phyloP scores from a whole-genome alignment of 1,139 yeast species.

The Pichia norvegensis region DNA sequence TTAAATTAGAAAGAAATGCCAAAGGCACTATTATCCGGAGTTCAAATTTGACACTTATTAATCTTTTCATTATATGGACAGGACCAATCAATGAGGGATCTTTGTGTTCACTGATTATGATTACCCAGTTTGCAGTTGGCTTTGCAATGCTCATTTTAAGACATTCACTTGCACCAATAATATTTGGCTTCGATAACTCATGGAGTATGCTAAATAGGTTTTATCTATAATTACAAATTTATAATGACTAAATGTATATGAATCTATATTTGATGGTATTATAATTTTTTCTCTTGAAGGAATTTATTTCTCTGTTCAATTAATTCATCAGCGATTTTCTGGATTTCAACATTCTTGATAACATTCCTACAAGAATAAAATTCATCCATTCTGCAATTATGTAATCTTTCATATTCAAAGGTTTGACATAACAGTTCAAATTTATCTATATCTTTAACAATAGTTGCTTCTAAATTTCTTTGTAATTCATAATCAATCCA shows the following conservation, averaged over 20 bases:
- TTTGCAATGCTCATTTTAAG: constrained; percentile 59
- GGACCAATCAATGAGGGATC: constrained; percentile 87
- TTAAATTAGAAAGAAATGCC: constrained; percentile 36
- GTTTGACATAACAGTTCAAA: constrained; percentile 87
- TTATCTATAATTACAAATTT: constrained; percentile 7
- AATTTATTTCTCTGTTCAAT: constrained; percentile 46
- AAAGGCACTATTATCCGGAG: constrained; percentile 36
- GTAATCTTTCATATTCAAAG: constrained; percentile 75
- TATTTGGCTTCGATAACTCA: constrained; percentile 82
- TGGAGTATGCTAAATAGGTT: constrained; percentile 28
- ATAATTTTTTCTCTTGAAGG: constrained; percentile 26
- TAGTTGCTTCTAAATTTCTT: constrained; percentile 72
- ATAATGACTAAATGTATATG: neutral
- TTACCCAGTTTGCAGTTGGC: constrained; percentile 60
- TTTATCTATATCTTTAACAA: constrained; percentile 91
- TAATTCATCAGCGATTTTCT: constrained; percentile 61
- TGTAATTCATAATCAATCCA: constrained; percentile 92
- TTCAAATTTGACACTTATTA: constrained; percentile 82
- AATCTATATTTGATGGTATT: neutral
- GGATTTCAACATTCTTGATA: constrained; percentile 68
- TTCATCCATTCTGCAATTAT: constrained; percentile 55
- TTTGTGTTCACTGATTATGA: constrained; percentile 53
- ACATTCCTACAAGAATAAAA: constrained; percentile 57
- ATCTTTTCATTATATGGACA: constrained; percentile 69
- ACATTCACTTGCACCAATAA: constrained; percentile 77